A percentile compares a stretch with the other conserved stretches of the same genome.
Conservation (phyloP, 108 stramenopile species). For the Fragilaria crotonensis region DNA sequence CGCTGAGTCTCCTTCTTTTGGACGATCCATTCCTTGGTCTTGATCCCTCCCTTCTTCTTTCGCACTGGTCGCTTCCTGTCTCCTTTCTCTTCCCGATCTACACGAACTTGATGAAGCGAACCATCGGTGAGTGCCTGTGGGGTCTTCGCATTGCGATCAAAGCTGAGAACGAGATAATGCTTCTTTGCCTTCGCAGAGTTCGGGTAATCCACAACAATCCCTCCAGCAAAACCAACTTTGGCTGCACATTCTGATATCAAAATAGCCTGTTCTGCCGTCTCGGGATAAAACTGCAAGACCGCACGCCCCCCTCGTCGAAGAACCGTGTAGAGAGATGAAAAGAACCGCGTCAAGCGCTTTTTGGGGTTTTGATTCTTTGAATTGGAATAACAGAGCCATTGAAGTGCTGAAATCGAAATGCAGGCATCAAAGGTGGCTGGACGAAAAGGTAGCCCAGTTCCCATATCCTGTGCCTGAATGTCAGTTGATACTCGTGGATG, state of each 20-base stretch:
- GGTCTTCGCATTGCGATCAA: constrained; percentile 68
- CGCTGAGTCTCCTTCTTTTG: constrained; percentile 95
- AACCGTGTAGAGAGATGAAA: constrained; percentile 89
- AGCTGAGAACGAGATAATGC: constrained; percentile 94
- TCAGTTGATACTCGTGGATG: constrained; percentile 1
- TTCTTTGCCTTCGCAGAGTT: constrained; percentile 99
- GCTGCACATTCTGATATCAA: constrained; percentile 92
- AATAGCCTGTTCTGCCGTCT: constrained; percentile 93
- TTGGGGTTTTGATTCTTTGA: constrained; percentile 83
- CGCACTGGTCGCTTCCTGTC: constrained; percentile 25
- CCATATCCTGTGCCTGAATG: constrained; percentile 76
- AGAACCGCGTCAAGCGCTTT: constrained; percentile 88
- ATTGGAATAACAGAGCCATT: constrained; percentile 99
- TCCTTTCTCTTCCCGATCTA: constrained; percentile 20
- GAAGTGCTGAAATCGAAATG: constrained; percentile 96
- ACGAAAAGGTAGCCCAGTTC: constrained; percentile 96
- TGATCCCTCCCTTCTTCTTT: constrained; percentile 64
- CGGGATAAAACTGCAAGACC: constrained; percentile 98
- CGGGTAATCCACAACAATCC: constrained; percentile 99
- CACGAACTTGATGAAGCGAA: constrained; percentile 17
- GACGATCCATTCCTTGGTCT: constrained; percentile 97
- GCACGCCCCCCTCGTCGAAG: constrained; percentile 91
- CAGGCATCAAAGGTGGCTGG: constrained; percentile 98
- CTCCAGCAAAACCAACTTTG: constrained; percentile 92
- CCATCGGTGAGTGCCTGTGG: constrained; percentile 45